phyloP scores from a whole-genome alignment of 2,329 filamentous ascomycete species.

The Chrysosphaeria jannelii region DNA sequence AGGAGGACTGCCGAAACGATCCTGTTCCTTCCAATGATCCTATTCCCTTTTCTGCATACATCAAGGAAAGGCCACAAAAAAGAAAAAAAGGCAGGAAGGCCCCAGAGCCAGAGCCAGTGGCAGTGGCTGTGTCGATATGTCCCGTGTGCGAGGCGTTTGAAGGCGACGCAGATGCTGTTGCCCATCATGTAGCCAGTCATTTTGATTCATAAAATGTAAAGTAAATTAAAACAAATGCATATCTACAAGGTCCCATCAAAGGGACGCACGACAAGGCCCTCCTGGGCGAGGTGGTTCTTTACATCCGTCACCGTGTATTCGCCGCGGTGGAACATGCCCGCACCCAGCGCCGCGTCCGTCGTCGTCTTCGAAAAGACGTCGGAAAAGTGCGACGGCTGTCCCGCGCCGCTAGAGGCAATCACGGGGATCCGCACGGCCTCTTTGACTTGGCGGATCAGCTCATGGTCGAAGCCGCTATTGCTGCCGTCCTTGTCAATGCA shows the following conservation, averaged over 20 bases:
- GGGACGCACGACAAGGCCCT: slow-evolving; percentile 48
- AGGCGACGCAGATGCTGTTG: slow-evolving; percentile 36
- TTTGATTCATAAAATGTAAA: slow-evolving; percentile 11
- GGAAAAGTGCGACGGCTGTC: slow-evolving; percentile 59
- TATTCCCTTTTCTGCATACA: slow-evolving; percentile 19
- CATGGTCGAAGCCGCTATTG: slow-evolving; percentile 80
- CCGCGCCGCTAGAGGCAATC: slow-evolving; percentile 80
- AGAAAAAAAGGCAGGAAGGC: slow-evolving; percentile 6
- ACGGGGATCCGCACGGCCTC: slow-evolving; percentile 67
- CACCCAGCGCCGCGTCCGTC: slow-evolving; percentile 78
- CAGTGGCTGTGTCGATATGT: slow-evolving; percentile 13
- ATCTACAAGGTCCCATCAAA: slow-evolving; percentile 28
- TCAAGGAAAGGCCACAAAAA: slow-evolving; percentile 8
- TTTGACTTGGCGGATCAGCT: slow-evolving; percentile 75
- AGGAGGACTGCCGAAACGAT: slow-evolving; percentile 2
- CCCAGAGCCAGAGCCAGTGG: slow-evolving; percentile 5
- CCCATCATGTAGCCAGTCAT: slow-evolving; percentile 31
- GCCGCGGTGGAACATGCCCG: slow-evolving; percentile 88
- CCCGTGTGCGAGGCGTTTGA: slow-evolving; percentile 36
- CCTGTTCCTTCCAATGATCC: slow-evolving; percentile 12
- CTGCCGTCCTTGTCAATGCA: slow-evolving; percentile 94
- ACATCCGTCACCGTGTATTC: slow-evolving; percentile 90
- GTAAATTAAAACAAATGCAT: neutral
- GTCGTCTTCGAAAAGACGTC: slow-evolving; percentile 68
- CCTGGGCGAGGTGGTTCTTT: slow-evolving; percentile 46